A percentile compares a stretch with the other conserved stretches of the same genome.
Conservation (phyloP, 495 filamentous ascomycete species). For the Pseudoneurospora amorphoporcata region DNA sequence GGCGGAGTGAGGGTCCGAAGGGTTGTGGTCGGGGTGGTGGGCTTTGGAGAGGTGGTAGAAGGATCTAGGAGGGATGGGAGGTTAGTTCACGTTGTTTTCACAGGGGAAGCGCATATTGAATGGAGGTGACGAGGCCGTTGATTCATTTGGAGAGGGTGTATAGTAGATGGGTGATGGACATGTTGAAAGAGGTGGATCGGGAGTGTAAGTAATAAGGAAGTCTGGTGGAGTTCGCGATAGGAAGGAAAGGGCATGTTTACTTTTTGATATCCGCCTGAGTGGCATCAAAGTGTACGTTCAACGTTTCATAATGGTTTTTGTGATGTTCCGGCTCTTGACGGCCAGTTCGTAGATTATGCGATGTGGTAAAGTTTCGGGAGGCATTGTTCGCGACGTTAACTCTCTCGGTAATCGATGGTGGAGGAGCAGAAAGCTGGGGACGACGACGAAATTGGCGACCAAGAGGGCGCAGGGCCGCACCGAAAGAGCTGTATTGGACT, state of each 20-base stretch:
- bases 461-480: slow-evolving; percentile 15
- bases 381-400: neutral
- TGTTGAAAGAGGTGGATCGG: neutral
- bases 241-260: slow-evolving; percentile 29
- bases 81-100: neutral
- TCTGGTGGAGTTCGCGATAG: neutral
- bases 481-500: slow-evolving; percentile 25
- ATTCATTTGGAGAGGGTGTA: too few species aligned
- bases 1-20: slow-evolving; percentile 57
- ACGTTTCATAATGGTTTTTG: slow-evolving; percentile 67
- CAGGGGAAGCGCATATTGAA: too few species aligned
- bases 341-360: neutral
- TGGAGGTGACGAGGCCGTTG: too few species aligned
- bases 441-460: neutral
- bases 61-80: slow-evolving; percentile 39
- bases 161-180: neutral
- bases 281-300: slow-evolving; percentile 61
- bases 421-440: neutral
- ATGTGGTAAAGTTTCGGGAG: neutral
- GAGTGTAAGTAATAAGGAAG: neutral
- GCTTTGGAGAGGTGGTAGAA: slow-evolving; percentile 88
- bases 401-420: neutral
- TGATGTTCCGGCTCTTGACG: slow-evolving; percentile 6
- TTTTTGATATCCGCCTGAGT: slow-evolving; percentile 74
- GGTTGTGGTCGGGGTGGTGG: slow-evolving; percentile 93